Base-by-base conservation (phyloP, 306 rosid genomes). In the Gastrolobium villosum region DNA sequence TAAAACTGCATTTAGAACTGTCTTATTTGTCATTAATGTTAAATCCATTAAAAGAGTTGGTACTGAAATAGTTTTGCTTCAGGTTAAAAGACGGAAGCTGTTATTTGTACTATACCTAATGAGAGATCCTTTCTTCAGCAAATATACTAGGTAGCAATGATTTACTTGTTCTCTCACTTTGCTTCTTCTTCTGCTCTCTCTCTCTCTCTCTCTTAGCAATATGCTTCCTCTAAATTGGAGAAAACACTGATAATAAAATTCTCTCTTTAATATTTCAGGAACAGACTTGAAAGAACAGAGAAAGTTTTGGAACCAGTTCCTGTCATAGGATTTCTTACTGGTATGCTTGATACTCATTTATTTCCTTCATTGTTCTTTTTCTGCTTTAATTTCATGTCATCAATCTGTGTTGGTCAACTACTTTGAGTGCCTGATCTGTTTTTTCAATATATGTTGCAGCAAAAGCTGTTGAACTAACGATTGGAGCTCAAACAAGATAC, bases 121-220 rank as follows among this genome's bases (percentile, higher is more conserved):
- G 94, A 89, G 93, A 84, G 96, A 91, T 78, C 96, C 96, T 8
- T 91, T 91, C 84, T 91, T 91, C 57, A 86, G 75, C 88, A 84
- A 85, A 86, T 82, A 81, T 76, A 89, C 88, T 43, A 87, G 94
- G 96, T 88, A 68, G 14, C 5, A 3, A 37, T 56, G 28, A 14
- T 37, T 74, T 65, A 41, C 43, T 52, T 62, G 2, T 35, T 72
- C 14, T 62, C 43, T 34, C 30, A 3, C 5, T 26, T 9, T 8
- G 34, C 5, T 0, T 30, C 26, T 20, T 20, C 26, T 20, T 20
- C 26, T 20, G 26, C 26, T 20, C 26, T 20, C 26, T 20, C 26
- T n/a, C n/a, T n/a, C n/a, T 40, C 37, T 11, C 74, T 55, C 28
- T 2, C 14, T 10, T 26, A 36, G 39, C 28, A 45, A 62, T 20